phyloP scores from a whole-genome alignment of 495 filamentous ascomycete species.

The Pseudoneurospora amorphoporcata region DNA sequence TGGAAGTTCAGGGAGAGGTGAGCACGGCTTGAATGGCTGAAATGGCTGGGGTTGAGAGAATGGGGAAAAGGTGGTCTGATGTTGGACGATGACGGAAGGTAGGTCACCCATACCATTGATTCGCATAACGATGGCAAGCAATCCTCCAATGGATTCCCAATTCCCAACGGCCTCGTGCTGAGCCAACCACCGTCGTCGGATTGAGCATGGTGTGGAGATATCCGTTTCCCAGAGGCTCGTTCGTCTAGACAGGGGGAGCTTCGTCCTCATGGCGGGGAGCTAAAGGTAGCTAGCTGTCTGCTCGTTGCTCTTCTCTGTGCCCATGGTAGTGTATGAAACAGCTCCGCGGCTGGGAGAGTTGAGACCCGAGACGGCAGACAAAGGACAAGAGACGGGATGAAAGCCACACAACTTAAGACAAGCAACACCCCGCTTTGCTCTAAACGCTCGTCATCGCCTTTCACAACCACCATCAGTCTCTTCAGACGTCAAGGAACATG shows the following conservation, averaged over 20 bases:
- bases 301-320: background rate
- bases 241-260: background rate
- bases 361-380: background rate
- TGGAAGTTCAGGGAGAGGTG: background rate
- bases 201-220: background rate
- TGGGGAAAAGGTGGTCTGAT: constrained; percentile 13
- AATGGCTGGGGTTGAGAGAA: background rate
- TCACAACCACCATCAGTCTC: background rate
- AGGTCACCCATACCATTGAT: background rate
- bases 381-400: background rate
- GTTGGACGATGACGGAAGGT: constrained; percentile 3
- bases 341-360: background rate
- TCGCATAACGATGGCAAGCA: background rate
- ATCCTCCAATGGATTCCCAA: background rate
- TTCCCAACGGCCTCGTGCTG: background rate
- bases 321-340: background rate
- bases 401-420: background rate
- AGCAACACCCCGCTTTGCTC: background rate
- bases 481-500: background rate
- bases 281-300: background rate
- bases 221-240: background rate
- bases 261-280: background rate
- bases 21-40: background rate
- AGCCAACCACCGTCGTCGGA: background rate
- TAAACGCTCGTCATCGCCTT: background rate